Percentiles rank a stretch among this genome's conserved stretches.
Conservation (phyloP, 2,329 filamentous ascomycete genomes). For the Dothideomycetidae sp. region DNA sequence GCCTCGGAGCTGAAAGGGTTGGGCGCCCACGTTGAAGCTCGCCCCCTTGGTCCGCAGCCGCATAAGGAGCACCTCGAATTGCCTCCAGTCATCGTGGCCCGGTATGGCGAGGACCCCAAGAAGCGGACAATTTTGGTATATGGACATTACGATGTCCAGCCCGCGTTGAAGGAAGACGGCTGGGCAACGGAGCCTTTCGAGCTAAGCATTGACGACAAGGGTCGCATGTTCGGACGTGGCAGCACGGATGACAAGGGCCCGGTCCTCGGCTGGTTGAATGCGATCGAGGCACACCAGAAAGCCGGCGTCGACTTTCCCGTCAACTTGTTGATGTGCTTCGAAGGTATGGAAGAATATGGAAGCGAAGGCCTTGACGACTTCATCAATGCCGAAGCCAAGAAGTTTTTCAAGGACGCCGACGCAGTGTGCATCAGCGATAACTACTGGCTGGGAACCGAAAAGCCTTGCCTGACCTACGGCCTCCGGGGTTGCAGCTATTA, state of each 20-base stretch:
- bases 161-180: conserved; percentile 80
- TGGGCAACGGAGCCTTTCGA: conserved; percentile 94
- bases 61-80: conserved; percentile 81
- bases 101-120: conserved; percentile 81
- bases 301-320: conserved; percentile 89
- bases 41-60: conserved; percentile 80
- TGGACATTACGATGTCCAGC: conserved; percentile 97
- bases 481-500: conserved; percentile 98
- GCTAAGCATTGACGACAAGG: conserved; percentile 74
- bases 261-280: conserved; percentile 92
- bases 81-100: conserved; percentile 79
- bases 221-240: conserved; percentile 89
- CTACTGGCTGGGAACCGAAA: conserved; percentile 98
- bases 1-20: conserved; percentile 67
- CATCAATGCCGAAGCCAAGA: conserved; percentile 79
- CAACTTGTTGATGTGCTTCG: conserved; percentile 97
- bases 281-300: conserved; percentile 94
- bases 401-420: conserved; percentile 89
- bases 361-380: conserved; percentile 93
- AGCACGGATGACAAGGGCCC: conserved; percentile 97
- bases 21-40: conserved; percentile 75
- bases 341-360: conserved; percentile 99
- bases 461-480: conserved; percentile 94
- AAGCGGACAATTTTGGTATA: conserved; percentile 96
- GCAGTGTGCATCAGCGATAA: conserved; percentile 98